phyloP scores from a whole-genome alignment of 176 grass and related monocot species.

The Dendrocalamus sinicus region DNA sequence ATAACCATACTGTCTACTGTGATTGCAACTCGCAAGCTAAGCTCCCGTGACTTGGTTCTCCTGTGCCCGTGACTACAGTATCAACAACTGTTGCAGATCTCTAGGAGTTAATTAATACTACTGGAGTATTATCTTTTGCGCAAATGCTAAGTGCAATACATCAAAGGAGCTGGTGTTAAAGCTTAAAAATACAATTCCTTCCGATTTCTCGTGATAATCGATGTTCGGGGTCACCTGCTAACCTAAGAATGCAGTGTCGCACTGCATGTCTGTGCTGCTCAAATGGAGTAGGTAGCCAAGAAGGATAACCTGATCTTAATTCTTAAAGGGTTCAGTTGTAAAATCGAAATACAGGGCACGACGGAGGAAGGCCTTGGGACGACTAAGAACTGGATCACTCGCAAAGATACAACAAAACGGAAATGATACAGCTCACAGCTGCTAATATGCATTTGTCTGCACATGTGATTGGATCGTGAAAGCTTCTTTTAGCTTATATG shows the following conservation, averaged over 20 bases:
- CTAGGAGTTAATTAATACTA: slow-evolving; percentile 30
- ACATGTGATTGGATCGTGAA: background rate
- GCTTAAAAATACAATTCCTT: background rate
- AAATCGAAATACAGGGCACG: background rate
- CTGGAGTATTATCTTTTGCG: background rate
- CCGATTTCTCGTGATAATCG: background rate
- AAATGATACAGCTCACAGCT: background rate
- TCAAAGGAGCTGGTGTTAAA: background rate
- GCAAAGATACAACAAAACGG: background rate
- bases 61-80: slow-evolving; percentile 34
- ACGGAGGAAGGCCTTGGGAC: background rate
- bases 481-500: background rate
- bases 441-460: background rate
- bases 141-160: background rate
- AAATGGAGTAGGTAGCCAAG: background rate
- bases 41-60: slow-evolving; percentile 35
- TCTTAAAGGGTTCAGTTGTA: background rate
- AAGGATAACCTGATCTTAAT: background rate
- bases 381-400: background rate
- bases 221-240: background rate
- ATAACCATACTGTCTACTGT: background rate
- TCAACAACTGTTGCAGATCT: slow-evolving; percentile 6
- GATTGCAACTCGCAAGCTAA: background rate
- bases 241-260: background rate
- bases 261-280: background rate